Evolutionary conservation across 2,329 filamentous ascomycete genomes (phyloP), one percentile per base, ranked within the genome.

Genomic region (Penicillium nordicum): DNA sequence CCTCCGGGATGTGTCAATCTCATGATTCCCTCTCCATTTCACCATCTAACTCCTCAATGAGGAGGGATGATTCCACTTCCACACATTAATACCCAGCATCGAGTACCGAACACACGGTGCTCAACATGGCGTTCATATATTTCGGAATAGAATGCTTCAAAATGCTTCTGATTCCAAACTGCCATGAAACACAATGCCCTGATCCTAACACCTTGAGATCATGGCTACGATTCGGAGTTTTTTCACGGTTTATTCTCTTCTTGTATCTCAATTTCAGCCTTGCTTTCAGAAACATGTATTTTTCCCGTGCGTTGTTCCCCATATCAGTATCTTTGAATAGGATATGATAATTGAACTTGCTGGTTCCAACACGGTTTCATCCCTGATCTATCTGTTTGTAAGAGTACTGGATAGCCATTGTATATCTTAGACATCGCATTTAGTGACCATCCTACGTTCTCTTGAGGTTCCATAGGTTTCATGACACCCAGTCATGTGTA

Each of bases 21-120:
- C 23, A 38, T n/a, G 21, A 25, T 16, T 27, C 23, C 23, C 23
- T 27, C 41, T 36, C 16, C 18, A 48, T 49, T 23, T 36, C 40
- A 41, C n/a, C 29, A 41, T 41, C 43, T 27, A 44, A 30, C 29
- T 43, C 41, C 48, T 40, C 23, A 21, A n/a, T 37, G 51, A 55
- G 51, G 55, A 57, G 21, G 59, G 59, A 64, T 63, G 62, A 59
- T 59, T 63, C 58, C 49, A 54, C 55, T 59, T 63, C 58, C 49
- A 54, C 55, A 47, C 64, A 59, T 65, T 65, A 65, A 66, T 66
- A 66, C 63, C 63, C 63, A 60, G 59, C 58, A 64, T 63, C 57
- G 55, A 57, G 61, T 50, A 59, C 53, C 44, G 45, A 58, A 54
- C 50, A 49, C 55, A 49, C 44, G 53, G 58, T 51, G 56, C 58